These are phyloP conservation scores for Nannochloropsis salina DNA, from an alignment of 108 stramenopile genomes.

Conservation along the genomic window DNA sequence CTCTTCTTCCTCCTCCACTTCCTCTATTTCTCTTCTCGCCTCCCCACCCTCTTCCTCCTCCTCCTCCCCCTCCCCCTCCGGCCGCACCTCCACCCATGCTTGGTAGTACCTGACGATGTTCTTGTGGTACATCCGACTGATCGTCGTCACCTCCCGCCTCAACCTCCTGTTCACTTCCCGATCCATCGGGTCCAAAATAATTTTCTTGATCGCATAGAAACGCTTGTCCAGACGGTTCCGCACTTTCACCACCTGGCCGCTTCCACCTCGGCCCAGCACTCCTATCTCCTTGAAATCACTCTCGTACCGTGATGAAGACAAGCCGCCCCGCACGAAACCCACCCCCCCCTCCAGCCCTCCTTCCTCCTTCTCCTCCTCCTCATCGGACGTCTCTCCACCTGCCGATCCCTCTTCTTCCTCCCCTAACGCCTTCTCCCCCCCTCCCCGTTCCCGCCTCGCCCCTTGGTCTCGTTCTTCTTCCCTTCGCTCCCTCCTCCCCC, in stretches of 20 bases:
- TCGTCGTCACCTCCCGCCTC: constrained; percentile 51
- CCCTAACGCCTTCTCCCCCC: not conserved
- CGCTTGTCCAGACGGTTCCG: constrained; percentile 48
- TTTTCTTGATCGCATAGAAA: constrained; percentile 52
- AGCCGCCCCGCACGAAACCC: not conserved
- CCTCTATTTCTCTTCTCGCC: not conserved
- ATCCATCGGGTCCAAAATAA: constrained; percentile 41
- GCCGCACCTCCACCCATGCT: constrained; percentile 46
- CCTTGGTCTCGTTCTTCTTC: not conserved
- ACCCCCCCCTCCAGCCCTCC: not conserved
- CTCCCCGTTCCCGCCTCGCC: not conserved
- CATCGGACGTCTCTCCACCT: not conserved
- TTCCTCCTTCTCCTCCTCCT: not conserved
- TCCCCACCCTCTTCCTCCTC: constrained; percentile 32
- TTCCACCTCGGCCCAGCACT: constrained; percentile 48
- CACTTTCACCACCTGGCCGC: constrained; percentile 52
- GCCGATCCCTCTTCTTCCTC: not conserved
- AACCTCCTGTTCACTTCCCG: constrained; percentile 48
- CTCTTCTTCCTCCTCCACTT: constrained; percentile 1
- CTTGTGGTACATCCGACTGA: constrained; percentile 47
- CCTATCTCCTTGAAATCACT: constrained; percentile 54
- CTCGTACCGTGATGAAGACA: constrained; percentile 30
- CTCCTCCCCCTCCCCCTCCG: constrained; percentile 16
- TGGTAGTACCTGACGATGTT: constrained; percentile 55
- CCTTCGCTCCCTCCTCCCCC: not conserved